Conservation (phyloP, 805 yeast genomes). For the Saccharomycopsis lassenensis region DNA sequence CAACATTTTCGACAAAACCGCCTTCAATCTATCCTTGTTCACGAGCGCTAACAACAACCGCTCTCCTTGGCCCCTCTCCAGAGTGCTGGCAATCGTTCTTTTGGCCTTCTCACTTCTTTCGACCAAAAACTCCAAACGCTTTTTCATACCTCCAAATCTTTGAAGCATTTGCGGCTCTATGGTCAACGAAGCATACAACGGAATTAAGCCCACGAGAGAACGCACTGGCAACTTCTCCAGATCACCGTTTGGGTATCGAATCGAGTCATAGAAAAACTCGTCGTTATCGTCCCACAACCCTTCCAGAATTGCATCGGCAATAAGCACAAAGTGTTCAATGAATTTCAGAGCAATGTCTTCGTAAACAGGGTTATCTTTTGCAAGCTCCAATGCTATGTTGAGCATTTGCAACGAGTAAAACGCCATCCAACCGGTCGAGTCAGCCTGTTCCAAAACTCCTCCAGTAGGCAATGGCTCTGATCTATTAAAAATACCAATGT, state of each 20-base stretch:
- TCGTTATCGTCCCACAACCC: constrained; percentile 87
- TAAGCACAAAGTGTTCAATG: constrained; percentile 82
- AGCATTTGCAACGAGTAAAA: constrained; percentile 84
- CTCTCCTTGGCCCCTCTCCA: constrained; percentile 68
- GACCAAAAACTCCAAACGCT: constrained; percentile 75
- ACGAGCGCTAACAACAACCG: constrained; percentile 72
- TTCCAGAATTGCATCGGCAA: constrained; percentile 88
- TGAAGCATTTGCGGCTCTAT: constrained; percentile 74
- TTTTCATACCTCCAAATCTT: constrained; percentile 71
- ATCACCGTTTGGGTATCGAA: constrained; percentile 62
- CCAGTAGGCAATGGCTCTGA: constrained; percentile 92
- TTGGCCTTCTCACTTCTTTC: constrained; percentile 59
- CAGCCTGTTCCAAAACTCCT: constrained; percentile 84
- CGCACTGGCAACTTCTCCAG: constrained; percentile 71
- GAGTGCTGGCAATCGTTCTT: constrained; percentile 81
- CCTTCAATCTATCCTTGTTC: constrained; percentile 62
- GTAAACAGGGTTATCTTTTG: constrained; percentile 74
- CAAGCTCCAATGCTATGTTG: constrained; percentile 82
- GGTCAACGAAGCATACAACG: constrained; percentile 80
- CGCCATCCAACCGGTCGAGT: constrained; percentile 97
- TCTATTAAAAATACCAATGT: constrained; percentile 85
- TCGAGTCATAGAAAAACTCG: constrained; percentile 83
- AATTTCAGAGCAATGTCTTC: constrained; percentile 92
- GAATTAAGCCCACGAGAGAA: constrained; percentile 85
- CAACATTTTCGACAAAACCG: constrained; percentile 69